A percentile compares a stretch with the other conserved stretches of the same genome.
Evolutionary conservation across 371 early-diverging fungal species (phyloP).

Genomic region (Entomophthora muscae): DNA sequence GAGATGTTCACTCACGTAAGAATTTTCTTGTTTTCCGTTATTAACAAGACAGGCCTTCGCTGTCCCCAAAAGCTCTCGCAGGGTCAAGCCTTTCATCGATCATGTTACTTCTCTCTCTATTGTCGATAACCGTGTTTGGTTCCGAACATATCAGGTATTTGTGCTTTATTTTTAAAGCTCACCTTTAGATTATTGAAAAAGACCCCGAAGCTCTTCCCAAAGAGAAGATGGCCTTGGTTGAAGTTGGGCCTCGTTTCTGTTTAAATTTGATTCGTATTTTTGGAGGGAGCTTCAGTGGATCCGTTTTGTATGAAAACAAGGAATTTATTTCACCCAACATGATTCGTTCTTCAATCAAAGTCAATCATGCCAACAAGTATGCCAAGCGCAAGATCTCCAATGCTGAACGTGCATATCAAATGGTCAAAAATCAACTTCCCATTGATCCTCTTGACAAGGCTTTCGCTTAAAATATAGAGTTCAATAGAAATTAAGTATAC

Average conservation of each 20-base stretch:
- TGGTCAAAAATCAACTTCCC: slow-evolving; percentile 6
- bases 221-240: slow-evolving; percentile 51
- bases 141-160: slow-evolving; percentile 83
- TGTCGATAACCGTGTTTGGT: slow-evolving; percentile 81
- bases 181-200: slow-evolving; percentile 27
- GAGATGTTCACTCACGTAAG: slow-evolving; percentile 60
- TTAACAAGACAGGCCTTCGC: slow-evolving; percentile 43
- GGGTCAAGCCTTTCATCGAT: slow-evolving; percentile 91
- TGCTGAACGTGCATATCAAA: slow-evolving; percentile 4
- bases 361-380: slow-evolving; percentile 7
- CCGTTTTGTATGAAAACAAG: slow-evolving; percentile 76
- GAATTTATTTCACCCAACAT: slow-evolving; percentile 23
- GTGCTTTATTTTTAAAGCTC: background rate
- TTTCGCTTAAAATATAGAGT: background rate
- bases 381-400: slow-evolving; percentile 4
- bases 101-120: slow-evolving; percentile 82
- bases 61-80: slow-evolving; percentile 70
- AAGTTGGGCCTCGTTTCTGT: slow-evolving; percentile 96
- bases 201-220: slow-evolving; percentile 14
- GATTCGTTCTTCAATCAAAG: slow-evolving; percentile 6
- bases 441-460: slow-evolving; percentile 6
- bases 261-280: slow-evolving; percentile 83
- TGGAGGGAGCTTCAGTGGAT: slow-evolving; percentile 85
- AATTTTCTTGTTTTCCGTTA: background rate
- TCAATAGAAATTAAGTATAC: too few species aligned